Conservation (phyloP, 331 rosid genomes). For the Acacia pycnantha region DNA sequence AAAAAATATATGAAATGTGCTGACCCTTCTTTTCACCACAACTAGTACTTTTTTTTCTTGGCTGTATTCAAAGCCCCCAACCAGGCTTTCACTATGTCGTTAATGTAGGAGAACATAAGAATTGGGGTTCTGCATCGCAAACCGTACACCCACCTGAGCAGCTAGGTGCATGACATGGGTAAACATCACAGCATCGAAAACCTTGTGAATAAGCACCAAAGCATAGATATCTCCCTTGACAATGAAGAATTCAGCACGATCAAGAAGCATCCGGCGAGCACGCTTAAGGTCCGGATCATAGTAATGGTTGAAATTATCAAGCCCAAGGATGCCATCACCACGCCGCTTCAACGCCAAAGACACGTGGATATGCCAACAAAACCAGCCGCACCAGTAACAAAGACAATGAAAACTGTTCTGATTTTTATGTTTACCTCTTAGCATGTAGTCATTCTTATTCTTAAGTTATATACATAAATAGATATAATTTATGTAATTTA, state of each 20-base stretch:
- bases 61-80: too few species aligned
- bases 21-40: too few species aligned
- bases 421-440: too few species aligned
- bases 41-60: too few species aligned
- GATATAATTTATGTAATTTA: too few species aligned
- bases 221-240: constrained; percentile 80
- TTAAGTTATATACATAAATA: too few species aligned
- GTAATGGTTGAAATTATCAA: constrained; percentile 75
- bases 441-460: too few species aligned
- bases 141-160: constrained; percentile 54
- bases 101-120: constrained; percentile 45
- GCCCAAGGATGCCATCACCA: constrained; percentile 31
- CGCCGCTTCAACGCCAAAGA: too few species aligned
- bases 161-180: constrained; percentile 56
- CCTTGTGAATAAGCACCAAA: constrained; percentile 53
- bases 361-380: too few species aligned
- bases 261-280: constrained; percentile 52
- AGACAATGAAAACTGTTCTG: too few species aligned
- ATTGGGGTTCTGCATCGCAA: constrained; percentile 75
- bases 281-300: constrained; percentile 64
- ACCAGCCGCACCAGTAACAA: neutral
- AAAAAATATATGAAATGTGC: too few species aligned
- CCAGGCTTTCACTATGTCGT: too few species aligned
- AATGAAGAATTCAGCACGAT: constrained; percentile 25
- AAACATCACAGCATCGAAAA: constrained; percentile 75